phyloP scores from a whole-genome alignment of 306 rosid genomes.

The Boehmeria nivea region DNA sequence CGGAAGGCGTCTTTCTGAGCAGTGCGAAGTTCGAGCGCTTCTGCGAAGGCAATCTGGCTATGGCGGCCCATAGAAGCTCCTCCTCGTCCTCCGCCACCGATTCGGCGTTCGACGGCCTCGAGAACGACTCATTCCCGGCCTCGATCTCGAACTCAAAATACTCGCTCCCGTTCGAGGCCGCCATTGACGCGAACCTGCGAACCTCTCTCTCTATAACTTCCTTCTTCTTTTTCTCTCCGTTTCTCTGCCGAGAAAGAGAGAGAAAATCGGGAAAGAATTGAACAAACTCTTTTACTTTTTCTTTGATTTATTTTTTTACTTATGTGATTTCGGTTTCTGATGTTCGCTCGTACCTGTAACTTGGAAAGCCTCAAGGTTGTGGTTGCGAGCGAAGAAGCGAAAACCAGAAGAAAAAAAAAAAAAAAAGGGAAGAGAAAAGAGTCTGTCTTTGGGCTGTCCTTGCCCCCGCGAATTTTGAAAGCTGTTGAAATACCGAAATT shows the following conservation, averaged over 20 bases:
- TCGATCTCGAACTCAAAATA: conserved; percentile 44
- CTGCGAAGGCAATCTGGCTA: conserved; percentile 55
- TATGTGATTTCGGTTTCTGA: not conserved
- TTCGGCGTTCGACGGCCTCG: conserved; percentile 64
- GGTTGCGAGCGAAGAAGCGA: not conserved
- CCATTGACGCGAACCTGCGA: conserved; percentile 31
- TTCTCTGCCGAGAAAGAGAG: not conserved
- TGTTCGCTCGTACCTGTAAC: not conserved
- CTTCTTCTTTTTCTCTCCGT: not conserved
- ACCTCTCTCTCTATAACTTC: conserved; percentile 3
- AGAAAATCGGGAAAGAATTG: not conserved
- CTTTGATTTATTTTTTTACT: not conserved
- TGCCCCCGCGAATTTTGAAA: conserved; percentile 21
- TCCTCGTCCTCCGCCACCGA: conserved; percentile 53
- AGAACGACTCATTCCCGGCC: conserved; percentile 27
- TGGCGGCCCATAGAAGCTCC: conserved; percentile 75
- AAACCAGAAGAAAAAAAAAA: not conserved
- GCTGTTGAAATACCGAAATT: not conserved
- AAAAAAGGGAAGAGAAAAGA: not conserved
- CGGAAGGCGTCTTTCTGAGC: conserved; percentile 27
- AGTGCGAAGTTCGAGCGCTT: conserved; percentile 47
- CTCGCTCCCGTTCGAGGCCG: conserved; percentile 83
- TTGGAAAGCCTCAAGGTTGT: not conserved
- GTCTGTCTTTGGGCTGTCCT: not conserved
- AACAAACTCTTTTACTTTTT: not conserved